Conservation (phyloP, 2,329 filamentous ascomycete genomes). For the Pyrenochaeta sp. region DNA sequence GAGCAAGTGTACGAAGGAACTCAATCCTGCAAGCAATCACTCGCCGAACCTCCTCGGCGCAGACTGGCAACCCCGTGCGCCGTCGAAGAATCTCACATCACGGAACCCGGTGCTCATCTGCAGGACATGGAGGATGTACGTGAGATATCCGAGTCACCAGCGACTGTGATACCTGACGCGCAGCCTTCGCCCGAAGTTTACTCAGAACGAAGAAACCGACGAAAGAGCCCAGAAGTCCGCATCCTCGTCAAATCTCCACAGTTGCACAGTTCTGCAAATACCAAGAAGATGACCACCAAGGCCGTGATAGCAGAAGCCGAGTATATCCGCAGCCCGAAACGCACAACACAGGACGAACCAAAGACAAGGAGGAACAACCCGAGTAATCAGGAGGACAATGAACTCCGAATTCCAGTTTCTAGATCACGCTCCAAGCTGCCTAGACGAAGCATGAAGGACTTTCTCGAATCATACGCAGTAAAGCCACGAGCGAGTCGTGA, state of each 20-base stretch:
- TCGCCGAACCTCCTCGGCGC: not conserved
- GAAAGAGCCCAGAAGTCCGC: slow-evolving; percentile 14
- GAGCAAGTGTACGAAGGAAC: not conserved
- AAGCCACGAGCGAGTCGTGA: slow-evolving; percentile 1
- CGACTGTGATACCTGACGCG: not conserved
- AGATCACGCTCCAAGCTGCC: not conserved
- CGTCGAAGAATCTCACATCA: not conserved
- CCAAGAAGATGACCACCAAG: not conserved
- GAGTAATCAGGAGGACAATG: too few relatives aligned
- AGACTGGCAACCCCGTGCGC: slow-evolving; percentile 21
- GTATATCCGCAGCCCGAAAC: too few relatives aligned
- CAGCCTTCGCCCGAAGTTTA: slow-evolving; percentile 1
- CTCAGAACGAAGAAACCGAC: slow-evolving; percentile 1
- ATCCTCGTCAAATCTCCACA: slow-evolving; percentile 5
- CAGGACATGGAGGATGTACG: not conserved
- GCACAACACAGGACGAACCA: too few relatives aligned
- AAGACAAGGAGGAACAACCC: too few relatives aligned
- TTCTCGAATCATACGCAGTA: not conserved
- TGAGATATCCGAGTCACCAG: slow-evolving; percentile 7
- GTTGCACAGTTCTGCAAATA: not conserved
- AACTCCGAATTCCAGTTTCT: too few relatives aligned
- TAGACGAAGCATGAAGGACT: slow-evolving; percentile 4
- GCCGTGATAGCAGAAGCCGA: too few relatives aligned
- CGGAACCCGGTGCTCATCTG: not conserved
- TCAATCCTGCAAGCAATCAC: not conserved